These are phyloP conservation scores for Pichia rugopelliculosa DNA, from an alignment of 805 yeast genomes.

Conservation along the genomic window DNA sequence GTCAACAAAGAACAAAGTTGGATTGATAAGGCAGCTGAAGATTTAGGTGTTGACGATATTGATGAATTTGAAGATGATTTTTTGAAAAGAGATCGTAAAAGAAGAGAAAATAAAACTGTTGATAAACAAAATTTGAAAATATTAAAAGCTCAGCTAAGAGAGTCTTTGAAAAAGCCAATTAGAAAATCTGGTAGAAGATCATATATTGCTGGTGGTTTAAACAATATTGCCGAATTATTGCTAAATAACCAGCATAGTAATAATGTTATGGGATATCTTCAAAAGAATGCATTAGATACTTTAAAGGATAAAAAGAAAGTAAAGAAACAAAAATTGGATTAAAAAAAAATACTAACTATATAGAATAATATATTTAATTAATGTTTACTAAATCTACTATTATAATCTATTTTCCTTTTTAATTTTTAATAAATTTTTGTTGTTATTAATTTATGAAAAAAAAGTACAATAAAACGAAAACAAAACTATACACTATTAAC, in stretches of 20 bases:
- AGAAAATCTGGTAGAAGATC: slow-evolving; percentile 60
- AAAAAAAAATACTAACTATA: neutral
- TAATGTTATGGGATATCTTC: slow-evolving; percentile 68
- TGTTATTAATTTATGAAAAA: slow-evolving; percentile 1
- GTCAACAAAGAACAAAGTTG: slow-evolving; percentile 66
- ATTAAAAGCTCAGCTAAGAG: slow-evolving; percentile 45
- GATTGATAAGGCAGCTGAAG: slow-evolving; percentile 89
- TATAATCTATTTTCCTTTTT: too few relatives aligned
- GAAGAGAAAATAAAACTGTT: slow-evolving; percentile 45
- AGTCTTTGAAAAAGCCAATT: slow-evolving; percentile 44
- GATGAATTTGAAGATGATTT: slow-evolving; percentile 64
- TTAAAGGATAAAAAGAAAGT: slow-evolving; percentile 30
- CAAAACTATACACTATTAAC: slow-evolving; percentile 7
- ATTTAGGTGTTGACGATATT: slow-evolving; percentile 71
- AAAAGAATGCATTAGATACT: slow-evolving; percentile 60
- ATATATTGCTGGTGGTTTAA: slow-evolving; percentile 72
- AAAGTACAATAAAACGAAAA: slow-evolving; percentile 3
- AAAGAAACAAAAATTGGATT: slow-evolving; percentile 5
- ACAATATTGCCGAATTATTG: slow-evolving; percentile 71
- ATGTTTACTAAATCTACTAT: too few relatives aligned
- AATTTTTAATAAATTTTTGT: neutral
- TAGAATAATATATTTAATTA: too few relatives aligned
- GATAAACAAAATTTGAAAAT: slow-evolving; percentile 41
- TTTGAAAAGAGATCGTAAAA: slow-evolving; percentile 53
- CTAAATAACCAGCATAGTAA: slow-evolving; percentile 49